These are phyloP conservation scores for Tulasnella sp. DNA, from an alignment of 768 basidiomycete species.

Conservation along the genomic window DNA sequence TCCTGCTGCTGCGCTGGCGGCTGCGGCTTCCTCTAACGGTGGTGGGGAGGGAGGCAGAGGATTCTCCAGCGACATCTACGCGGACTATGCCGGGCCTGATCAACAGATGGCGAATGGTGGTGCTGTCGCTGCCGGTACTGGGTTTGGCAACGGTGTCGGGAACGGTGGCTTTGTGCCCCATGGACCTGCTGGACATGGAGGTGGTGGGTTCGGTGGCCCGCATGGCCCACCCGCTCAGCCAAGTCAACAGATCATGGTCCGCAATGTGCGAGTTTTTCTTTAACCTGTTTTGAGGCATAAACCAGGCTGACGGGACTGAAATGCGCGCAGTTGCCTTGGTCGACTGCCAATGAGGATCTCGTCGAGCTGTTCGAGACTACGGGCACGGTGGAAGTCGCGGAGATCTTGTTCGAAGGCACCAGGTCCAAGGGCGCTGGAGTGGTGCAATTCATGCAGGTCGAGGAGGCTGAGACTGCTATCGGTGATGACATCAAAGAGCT, in stretches of 20 bases:
- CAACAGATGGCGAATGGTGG: conserved; percentile 32
- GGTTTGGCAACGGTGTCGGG: conserved; percentile 17
- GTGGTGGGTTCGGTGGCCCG: conserved; percentile 15
- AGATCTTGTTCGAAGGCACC: conserved; percentile 86
- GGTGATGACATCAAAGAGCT: conserved; percentile 31
- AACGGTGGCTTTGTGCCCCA: conserved; percentile 18
- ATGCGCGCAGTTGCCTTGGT: conserved; percentile 76
- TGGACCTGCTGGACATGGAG: conserved; percentile 19
- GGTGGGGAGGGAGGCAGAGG: conserved; percentile 38
- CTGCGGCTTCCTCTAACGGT: conserved; percentile 24
- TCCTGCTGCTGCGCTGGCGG: conserved; percentile 31
- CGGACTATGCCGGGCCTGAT: conserved; percentile 86
- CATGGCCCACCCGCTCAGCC: conserved; percentile 48
- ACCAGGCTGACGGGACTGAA: background rate
- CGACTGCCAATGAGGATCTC: conserved; percentile 95
- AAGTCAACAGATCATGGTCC: conserved; percentile 95
- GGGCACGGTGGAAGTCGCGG: conserved; percentile 86
- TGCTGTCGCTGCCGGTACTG: conserved; percentile 8
- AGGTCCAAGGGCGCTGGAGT: conserved; percentile 93
- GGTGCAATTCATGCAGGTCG: conserved; percentile 80
- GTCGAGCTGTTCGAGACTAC: conserved; percentile 98
- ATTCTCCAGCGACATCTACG: conserved; percentile 83
- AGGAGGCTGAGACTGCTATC: conserved; percentile 90
- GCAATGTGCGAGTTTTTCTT: conserved; percentile 64
- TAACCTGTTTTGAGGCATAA: background rate